Base-by-base conservation (phyloP, 192 early-diverging fungal genomes). In the Martensiomyces pterosporus region DNA sequence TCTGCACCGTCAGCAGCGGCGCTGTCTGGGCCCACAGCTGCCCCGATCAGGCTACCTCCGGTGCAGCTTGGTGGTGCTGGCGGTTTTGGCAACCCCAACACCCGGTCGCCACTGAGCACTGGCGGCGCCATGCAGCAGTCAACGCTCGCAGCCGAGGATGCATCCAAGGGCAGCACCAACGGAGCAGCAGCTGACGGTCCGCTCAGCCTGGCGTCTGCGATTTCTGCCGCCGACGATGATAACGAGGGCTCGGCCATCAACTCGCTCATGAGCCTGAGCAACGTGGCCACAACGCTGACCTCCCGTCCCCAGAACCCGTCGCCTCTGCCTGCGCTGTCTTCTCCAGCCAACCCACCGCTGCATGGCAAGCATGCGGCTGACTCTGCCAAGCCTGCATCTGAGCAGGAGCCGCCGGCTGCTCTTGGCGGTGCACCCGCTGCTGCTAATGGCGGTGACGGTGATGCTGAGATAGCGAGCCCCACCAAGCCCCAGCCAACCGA, bases 211-310 rank as follows among this genome's bases (percentile, higher is more conserved):
- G 63, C 59, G 1, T 59, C 63, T 4, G 63, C 55, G 3, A 39
- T 58, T 7, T 50, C 70, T 0, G 52, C 44, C 0, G 48, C 50
- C 0, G 64, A 74, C n/a, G 70, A 74, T 12, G 70, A 74, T 49
- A 66, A 74, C 29, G 70, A 74, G 8, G 70, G 43, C 24, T 74
- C 64, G 19, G 70, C 70, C 13, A 66, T 74, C 32, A 74, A 74
- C 44, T 74, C 70, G 14, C 63, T 74, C 19, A 74, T 74, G 70
- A 74, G 70, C 32, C 51, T 74, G 27, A 74, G 70, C 51, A 62
- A 64, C 24, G 70, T 61, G 13, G 70, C 70, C 9, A 57, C 63
- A 0, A 51, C 70, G 16, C 46, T 74, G 26, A 74, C 70, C 6
- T 33, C 70, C 36, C 59, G 70, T 2, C 64, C 63, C 0, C 70